Evolutionary conservation across 2,329 filamentous ascomycete genomes (phyloP), one percentile per base, ranked within the genome.

Genomic region (Aureobasidium lini): DNA sequence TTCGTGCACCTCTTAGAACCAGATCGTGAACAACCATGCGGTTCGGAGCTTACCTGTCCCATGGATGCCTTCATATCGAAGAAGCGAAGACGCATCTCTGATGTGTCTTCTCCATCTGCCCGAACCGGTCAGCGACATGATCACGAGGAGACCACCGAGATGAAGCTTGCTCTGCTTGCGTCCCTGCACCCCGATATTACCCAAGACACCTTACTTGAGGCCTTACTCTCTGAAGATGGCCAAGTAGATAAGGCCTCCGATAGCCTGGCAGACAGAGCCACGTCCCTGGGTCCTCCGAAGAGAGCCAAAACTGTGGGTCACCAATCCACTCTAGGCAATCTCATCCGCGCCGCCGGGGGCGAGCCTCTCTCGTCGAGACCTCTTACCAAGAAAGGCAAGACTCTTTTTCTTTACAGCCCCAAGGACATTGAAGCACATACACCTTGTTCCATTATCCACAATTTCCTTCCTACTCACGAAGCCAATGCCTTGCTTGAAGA

Each of bases 361-460:
- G 49, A 49, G 39, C n/a, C 9, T 10, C 3, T 54, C 6, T 5
- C 48, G n/a, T 44, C 52, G 10, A 67, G 64, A 64, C 63, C 81
- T 0, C 73, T 89, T 61, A 85, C 88, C 0, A 87, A 83, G 67
- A 95, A 87, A 69, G 93, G 92, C 11, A 84, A 84, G 65, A 96
- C 93, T 0, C 74, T 97, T 2, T 88, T 93, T 69, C 78, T 97
- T 0, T 97, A 88, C 72, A 84, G 89, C 43, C 89, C 92, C 0
- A 78, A 84, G 40, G 91, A 96, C 66, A 84, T 97, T 47, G 87
- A 89, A 50, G 80, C 83, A 28, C 83, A 95, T 68, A 96, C 93
- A 0, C 91, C 94, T 1, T 96, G 92, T 73, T 92, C 89, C 10
- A 88, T 97, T 64, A 85, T 96, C 59, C 91, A 95, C 73, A 94